Percentiles rank a stretch among this genome's conserved stretches.
phyloP scores from a whole-genome alignment of 352 stramenopile genomes.

The Aphanomyces astaci region DNA sequence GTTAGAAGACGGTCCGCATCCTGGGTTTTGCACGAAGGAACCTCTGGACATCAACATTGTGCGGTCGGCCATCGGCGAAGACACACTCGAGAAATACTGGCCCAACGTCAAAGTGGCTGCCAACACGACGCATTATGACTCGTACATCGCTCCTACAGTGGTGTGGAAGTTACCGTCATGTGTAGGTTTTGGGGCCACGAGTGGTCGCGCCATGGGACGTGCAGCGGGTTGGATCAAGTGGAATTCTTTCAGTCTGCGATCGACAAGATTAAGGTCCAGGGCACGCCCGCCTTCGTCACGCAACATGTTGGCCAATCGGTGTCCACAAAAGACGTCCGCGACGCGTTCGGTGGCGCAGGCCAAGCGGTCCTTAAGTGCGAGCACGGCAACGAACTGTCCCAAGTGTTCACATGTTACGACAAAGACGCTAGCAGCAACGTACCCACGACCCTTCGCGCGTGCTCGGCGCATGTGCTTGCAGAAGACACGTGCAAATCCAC shows the following conservation, averaged over 20 bases:
- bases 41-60: slow-evolving; percentile 57
- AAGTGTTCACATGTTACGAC: slow-evolving; percentile 82
- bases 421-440: slow-evolving; percentile 26
- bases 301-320: slow-evolving; percentile 48
- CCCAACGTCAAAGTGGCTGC: slow-evolving; percentile 70
- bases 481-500: slow-evolving; percentile 59
- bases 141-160: slow-evolving; percentile 32
- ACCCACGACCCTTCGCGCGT: slow-evolving; percentile 44
- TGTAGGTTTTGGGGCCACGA: slow-evolving; percentile 90
- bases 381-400: slow-evolving; percentile 40
- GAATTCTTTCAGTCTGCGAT: slow-evolving; percentile 81
- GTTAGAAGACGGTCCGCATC: slow-evolving; percentile 48
- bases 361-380: slow-evolving; percentile 31
- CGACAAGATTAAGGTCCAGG: slow-evolving; percentile 62
- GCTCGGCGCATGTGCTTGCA: slow-evolving; percentile 49
- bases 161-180: slow-evolving; percentile 33
- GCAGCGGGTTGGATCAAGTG: slow-evolving; percentile 75
- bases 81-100: slow-evolving; percentile 72
- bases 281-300: slow-evolving; percentile 56
- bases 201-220: slow-evolving; percentile 91
- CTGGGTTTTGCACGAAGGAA: slow-evolving; percentile 63
- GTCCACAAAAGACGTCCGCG: slow-evolving; percentile 37
- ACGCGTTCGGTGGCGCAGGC: slow-evolving; percentile 24
- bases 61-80: slow-evolving; percentile 56
- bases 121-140: slow-evolving; percentile 26